Evolutionary conservation across 2,329 filamentous ascomycete genomes (phyloP), one percentile per base, ranked within the genome.

Genomic region (Pyrenochaeta sp.): DNA sequence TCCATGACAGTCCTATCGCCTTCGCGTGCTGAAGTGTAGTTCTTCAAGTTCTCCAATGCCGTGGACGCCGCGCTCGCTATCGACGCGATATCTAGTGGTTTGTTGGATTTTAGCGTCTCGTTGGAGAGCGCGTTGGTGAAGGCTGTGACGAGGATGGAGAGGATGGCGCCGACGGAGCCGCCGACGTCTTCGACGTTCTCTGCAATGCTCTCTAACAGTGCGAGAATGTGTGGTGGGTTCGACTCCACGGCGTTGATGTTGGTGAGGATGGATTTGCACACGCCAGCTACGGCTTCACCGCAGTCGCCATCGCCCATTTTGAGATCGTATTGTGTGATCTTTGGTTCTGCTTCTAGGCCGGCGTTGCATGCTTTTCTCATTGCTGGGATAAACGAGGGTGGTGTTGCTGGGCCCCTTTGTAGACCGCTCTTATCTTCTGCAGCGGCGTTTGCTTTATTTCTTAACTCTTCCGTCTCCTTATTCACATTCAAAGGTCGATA

Each of bases 1-100:
- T 99, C 95, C 52, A 98, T 86, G 19, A 98, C 83, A 0, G 95
- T 99, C 42, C 95, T 85, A 74, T 99, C 95, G 24, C 95, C 95
- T 0, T 90, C 90, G 27, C 89, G 85, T 0, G 95, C 95, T 0
- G 92, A 91, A 0, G 95, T 99, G 77, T 98, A 98, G 69, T 84
- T 75, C 61, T 80, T 78, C 44, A 83, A 56, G 52, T 80, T 81
- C 50, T 77, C 72, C 19, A 83, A 62, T 8, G 80, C 81, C 10
- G 81, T 72, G 0, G 78, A 69, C 0, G 82, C 83, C 7, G 84
- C 64, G 25, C 66, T 9, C n/a, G 74, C 80, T 5, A 81, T 70
- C 37, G 55, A 57, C 49, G 71, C 2, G 74, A 76, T 43, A 75
- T 72, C n/a, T 63, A 79, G 57, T 3, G 79, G 75, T 1, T 52